Base-by-base conservation (phyloP, 2,329 filamentous ascomycete species). In the Beauveria medogensis region DNA sequence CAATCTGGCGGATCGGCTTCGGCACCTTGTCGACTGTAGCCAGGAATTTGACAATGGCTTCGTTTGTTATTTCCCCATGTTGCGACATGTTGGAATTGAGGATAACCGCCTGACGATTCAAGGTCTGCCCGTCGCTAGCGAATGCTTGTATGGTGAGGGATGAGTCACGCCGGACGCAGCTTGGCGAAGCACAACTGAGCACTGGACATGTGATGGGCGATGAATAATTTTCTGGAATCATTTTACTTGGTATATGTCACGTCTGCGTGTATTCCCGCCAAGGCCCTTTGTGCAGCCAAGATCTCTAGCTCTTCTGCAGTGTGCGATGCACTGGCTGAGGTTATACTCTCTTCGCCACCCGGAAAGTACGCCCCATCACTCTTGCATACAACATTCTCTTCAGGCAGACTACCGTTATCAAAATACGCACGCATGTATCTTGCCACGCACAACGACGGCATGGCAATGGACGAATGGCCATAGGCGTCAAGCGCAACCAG, bases 401-500 rank as follows among this genome's bases (percentile, higher is more conserved):
- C 67, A 0, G 76, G 77, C 48, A 78, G 40, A 3, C 67, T 73
- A 1, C 77, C 77, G 10, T 75, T 68, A 22, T 67, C 64, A 6
- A 79, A 64, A 43, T 73, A 79, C 0, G 64, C 68, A 0, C 75
- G 67, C 1, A 77, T 69, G 18, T 75, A 69, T 20, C 67, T 68
- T 0, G 69, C 71, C 1, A 73, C 46, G 46, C 77, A 78, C 3
- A 65, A 59, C 0, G 77, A 79, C 0, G 73, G 68, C 26, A 73
- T 66, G 0, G 75, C 71, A 3, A 74, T 55, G 0, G 75, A 74
- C 56, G 75, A 77, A 58, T 79, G 76, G 0, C 77, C 77, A 16
- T 78, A 79, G 0, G 73, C 77, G 55, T 73, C 67, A 44, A 78
- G 70, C 58, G 77, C 73, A 0, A 79, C 65, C 2, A 79, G 67